A percentile compares a stretch with the other conserved stretches of the same genome.
Conservation (phyloP, 148 eudicot species). For the Linanthus parryae region DNA sequence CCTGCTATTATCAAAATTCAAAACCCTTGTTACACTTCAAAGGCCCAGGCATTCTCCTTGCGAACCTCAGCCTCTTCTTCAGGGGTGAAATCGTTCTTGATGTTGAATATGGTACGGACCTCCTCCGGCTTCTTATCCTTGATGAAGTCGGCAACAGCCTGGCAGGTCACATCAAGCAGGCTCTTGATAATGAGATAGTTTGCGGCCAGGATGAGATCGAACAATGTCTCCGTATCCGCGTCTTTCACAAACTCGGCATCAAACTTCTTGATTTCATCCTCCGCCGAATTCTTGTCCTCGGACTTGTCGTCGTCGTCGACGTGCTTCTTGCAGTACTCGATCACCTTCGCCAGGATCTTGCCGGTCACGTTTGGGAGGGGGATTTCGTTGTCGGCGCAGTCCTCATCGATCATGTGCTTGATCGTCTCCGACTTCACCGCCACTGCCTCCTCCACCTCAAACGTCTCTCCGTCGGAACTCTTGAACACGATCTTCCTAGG, state of each 20-base stretch:
- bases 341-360: background rate
- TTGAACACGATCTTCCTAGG: background rate
- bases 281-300: too few species aligned
- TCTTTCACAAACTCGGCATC: background rate
- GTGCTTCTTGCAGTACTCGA: background rate
- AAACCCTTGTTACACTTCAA: too few species aligned
- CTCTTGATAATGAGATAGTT: background rate
- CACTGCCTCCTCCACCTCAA: background rate
- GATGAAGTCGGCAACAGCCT: too few species aligned
- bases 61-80: too few species aligned
- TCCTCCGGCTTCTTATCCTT: too few species aligned
- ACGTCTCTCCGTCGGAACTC: background rate
- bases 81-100: too few species aligned
- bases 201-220: conserved; percentile 4
- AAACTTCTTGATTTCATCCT: background rate
- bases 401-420: conserved; percentile 1
- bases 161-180: background rate
- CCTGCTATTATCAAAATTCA: too few species aligned
- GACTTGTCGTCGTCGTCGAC: background rate
- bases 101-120: too few species aligned
- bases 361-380: background rate
- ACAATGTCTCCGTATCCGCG: background rate
- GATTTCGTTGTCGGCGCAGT: background rate
- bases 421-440: background rate
- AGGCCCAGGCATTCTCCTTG: too few species aligned